Base-by-base conservation (phyloP, 805 yeast species). In the Sugiyamaella smithiae region DNA sequence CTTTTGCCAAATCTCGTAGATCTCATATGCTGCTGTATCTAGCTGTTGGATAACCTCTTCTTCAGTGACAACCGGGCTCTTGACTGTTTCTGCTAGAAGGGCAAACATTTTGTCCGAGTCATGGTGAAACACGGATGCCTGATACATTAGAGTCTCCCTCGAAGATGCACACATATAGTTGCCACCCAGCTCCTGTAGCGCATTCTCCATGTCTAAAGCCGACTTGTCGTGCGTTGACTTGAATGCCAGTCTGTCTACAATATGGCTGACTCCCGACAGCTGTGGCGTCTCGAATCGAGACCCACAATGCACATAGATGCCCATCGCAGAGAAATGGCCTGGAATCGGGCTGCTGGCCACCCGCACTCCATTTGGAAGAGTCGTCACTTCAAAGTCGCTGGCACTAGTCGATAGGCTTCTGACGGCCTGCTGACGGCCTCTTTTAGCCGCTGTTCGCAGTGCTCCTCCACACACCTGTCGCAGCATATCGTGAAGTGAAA, bases 101-200 rank as follows among this genome's bases (percentile, higher is more conserved):
- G 77, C 76, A 55, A 86, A 79, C 95, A 93, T 88, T 55, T 74
- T 72, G 33, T 80, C 91, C 7, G 85, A 82, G 61, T 90, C 97
- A 40, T 76, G 74, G 64, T 90, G 90, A 75, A 93, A 91, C 0
- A 89, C 96, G 2, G 96, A 84, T 1, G 97, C 95, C 67, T 93
- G 98, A 67, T 93, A 93, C 70, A 91, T 80, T 72, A 91, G 76
- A 3, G 95, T 78, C 66, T 93, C 99, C 61, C 99, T 76, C 5
- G 95, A 86, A 0, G 96, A 85, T 0, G 95, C 84, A 62, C 96
- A 86, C 81, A 88, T 90, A 67, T 85, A 89, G 65, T 89, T 91
- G 11, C 98, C 99, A 43, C 99, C 99, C 50, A 93, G 67, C 31
- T 79, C 73, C 49, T 88, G 89, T 53, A 93, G 71, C 17, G 76